A percentile compares a stretch with the other conserved stretches of the same genome.
phyloP scores from a whole-genome alignment of 805 yeast species.

The Cyberlindnera bimundalis region DNA sequence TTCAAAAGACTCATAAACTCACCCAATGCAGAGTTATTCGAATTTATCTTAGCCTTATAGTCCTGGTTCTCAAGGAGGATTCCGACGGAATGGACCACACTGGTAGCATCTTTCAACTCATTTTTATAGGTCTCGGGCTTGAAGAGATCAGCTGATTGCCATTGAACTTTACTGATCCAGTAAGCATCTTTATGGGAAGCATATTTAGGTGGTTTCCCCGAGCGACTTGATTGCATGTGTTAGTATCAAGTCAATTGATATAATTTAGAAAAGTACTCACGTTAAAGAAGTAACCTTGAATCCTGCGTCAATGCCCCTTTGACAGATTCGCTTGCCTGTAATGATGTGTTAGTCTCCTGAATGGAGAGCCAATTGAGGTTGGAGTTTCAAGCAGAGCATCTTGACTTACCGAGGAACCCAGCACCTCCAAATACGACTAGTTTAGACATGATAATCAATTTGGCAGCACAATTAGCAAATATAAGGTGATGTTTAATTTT shows the following conservation, averaged over 20 bases:
- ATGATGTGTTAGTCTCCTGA: background rate
- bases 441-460: no score
- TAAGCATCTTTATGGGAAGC: conserved; percentile 29
- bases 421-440: conserved; percentile 81
- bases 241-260: background rate
- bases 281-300: conserved; percentile 67
- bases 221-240: conserved; percentile 33
- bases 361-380: background rate
- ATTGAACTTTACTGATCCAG: conserved; percentile 59
- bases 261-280: conserved; percentile 15
- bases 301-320: conserved; percentile 59
- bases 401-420: conserved; percentile 60
- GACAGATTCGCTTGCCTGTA: conserved; percentile 63
- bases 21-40: conserved; percentile 24
- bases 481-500: no score
- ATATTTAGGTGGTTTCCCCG: conserved; percentile 48
- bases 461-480: no score
- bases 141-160: conserved; percentile 69
- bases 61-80: conserved; percentile 62
- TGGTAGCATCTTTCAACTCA: conserved; percentile 45
- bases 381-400: background rate
- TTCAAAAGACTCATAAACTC: conserved; percentile 40
- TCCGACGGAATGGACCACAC: conserved; percentile 85
- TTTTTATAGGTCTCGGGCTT: conserved; percentile 54
- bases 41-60: conserved; percentile 53